phyloP scores from a whole-genome alignment of 371 early-diverging fungal genomes.

The Apophysomyces trapeziformis region DNA sequence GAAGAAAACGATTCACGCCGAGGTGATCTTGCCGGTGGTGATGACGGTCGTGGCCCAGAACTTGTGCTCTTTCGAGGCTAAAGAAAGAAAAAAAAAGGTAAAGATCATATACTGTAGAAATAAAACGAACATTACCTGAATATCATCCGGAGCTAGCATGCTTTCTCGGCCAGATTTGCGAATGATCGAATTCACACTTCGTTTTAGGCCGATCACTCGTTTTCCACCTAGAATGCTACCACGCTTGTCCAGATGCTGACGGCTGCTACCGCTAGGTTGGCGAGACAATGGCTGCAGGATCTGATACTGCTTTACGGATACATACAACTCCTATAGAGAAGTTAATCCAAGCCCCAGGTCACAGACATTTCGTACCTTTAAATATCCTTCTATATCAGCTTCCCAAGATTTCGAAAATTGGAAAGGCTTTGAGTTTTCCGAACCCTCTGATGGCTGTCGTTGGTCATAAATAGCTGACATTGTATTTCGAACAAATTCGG shows the following conservation, averaged over 20 bases:
- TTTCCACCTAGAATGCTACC: constrained; percentile 19
- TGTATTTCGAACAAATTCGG: constrained; percentile 57
- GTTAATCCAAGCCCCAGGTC: not conserved
- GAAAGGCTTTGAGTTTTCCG: not conserved
- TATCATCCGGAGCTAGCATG: constrained; percentile 31
- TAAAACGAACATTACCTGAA: constrained; percentile 23
- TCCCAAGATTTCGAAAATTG: constrained; percentile 1
- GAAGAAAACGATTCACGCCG: constrained; percentile 22
- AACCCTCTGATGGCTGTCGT: not conserved
- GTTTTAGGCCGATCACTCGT: constrained; percentile 36
- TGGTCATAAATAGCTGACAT: constrained; percentile 48
- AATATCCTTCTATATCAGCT: constrained; percentile 1
- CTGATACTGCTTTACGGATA: constrained; percentile 74
- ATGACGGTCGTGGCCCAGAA: constrained; percentile 19
- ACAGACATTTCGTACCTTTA: constrained; percentile 6
- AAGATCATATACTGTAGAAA: not conserved
- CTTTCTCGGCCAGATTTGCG: constrained; percentile 37
- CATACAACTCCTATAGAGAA: constrained; percentile 66
- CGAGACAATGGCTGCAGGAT: constrained; percentile 67
- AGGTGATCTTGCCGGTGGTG: constrained; percentile 13
- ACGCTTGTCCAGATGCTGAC: constrained; percentile 9
- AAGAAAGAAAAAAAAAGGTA: not conserved
- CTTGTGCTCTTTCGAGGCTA: constrained; percentile 39
- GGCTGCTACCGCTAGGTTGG: constrained; percentile 9
- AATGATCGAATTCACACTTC: constrained; percentile 38